phyloP scores from a whole-genome alignment of 192 early-diverging fungal species.

The Backusella parvicylindrica region DNA sequence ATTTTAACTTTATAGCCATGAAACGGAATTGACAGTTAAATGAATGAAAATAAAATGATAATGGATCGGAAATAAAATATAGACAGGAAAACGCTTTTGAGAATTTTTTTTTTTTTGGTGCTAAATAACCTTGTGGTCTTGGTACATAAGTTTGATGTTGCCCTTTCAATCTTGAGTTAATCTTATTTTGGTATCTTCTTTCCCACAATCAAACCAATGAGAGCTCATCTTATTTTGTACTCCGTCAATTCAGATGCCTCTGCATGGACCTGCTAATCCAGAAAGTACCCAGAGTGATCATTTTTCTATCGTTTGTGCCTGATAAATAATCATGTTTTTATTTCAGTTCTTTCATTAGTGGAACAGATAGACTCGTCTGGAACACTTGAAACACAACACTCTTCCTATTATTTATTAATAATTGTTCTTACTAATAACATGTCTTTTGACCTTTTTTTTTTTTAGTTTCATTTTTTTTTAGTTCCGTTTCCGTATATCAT shows the following conservation, averaged over 20 bases:
- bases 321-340: neutral
- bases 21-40: neutral
- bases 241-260: slow-evolving; percentile 3
- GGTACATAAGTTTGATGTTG: neutral
- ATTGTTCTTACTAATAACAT: neutral
- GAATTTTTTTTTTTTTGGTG: neutral
- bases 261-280: neutral
- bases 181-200: neutral
- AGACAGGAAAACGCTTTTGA: neutral
- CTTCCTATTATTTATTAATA: neutral
- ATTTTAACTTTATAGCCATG: neutral
- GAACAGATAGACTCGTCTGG: neutral
- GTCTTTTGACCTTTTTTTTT: neutral
- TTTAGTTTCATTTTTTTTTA: neutral
- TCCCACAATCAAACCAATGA: slow-evolving; percentile 3
- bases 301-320: neutral
- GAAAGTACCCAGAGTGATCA: neutral
- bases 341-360: neutral
- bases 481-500: neutral
- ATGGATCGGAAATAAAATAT: neutral
- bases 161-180: neutral
- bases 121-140: neutral
- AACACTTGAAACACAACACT: neutral
- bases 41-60: neutral
- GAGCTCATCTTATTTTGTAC: neutral